Percentiles rank a stretch among this genome's conserved stretches.
phyloP scores from a whole-genome alignment of 2,329 filamentous ascomycete species.

The Penicillium sp. region DNA sequence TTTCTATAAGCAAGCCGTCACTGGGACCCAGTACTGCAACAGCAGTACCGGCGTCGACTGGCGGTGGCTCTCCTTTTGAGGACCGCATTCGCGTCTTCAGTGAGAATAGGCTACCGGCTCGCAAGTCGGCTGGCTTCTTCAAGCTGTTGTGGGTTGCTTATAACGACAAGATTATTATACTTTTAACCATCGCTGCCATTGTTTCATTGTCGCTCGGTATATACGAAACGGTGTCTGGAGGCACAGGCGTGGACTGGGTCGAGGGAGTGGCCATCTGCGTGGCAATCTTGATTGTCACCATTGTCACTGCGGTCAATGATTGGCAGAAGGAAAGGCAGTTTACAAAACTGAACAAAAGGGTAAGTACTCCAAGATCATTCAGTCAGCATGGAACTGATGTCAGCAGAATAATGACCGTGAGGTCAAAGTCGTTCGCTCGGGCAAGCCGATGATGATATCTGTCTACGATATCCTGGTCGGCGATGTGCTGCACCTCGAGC shows the following conservation, averaged over 20 bases:
- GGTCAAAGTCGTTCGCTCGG: conserved; percentile 64
- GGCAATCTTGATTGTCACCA: conserved; percentile 60
- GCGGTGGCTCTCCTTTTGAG: conserved; percentile 37
- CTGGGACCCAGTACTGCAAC: background rate
- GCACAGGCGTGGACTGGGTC: conserved; percentile 57
- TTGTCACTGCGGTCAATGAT: conserved; percentile 61
- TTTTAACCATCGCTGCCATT: conserved; percentile 63
- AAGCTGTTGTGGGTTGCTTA: conserved; percentile 64
- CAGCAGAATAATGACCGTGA: conserved; percentile 59
- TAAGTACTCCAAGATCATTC: conserved; percentile 15
- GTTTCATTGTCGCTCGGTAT: conserved; percentile 66
- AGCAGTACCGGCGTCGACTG: conserved; percentile 5
- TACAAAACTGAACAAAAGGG: conserved; percentile 54
- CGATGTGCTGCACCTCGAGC: conserved; percentile 64
- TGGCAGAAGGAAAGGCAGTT: conserved; percentile 66
- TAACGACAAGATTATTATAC: conserved; percentile 68
- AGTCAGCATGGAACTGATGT: conserved; percentile 15
- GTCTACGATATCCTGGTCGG: conserved; percentile 65
- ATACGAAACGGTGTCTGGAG: conserved; percentile 58
- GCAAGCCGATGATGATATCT: conserved; percentile 59
- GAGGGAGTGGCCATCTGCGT: conserved; percentile 64
- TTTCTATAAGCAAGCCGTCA: conserved; percentile 12
- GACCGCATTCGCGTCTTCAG: conserved; percentile 60
- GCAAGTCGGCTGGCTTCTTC: conserved; percentile 59
- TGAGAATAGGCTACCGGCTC: conserved; percentile 59